Conservation (phyloP, 1,284 basidiomycete species). For the Fomitopsis palustris region DNA sequence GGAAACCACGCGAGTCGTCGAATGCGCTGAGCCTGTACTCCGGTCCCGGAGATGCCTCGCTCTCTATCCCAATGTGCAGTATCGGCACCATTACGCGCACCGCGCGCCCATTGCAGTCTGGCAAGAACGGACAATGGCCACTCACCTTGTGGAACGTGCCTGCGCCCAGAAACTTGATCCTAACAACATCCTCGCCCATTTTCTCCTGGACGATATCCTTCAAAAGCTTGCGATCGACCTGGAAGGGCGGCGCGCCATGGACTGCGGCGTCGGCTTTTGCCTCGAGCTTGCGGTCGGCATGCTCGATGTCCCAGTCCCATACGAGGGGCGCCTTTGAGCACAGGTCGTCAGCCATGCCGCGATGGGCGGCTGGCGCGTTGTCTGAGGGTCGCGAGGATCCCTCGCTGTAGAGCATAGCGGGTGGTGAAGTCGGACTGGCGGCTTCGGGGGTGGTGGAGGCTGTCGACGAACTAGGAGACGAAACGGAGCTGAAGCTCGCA, state of each 20-base stretch:
- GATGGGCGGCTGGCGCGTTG: background rate
- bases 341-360: slow-evolving; percentile 10
- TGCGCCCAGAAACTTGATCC: slow-evolving; percentile 73
- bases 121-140: background rate
- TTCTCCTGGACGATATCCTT: slow-evolving; percentile 74
- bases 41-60: background rate
- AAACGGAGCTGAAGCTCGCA: background rate
- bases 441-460: background rate
- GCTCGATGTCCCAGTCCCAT: slow-evolving; percentile 70
- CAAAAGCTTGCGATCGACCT: slow-evolving; percentile 66
- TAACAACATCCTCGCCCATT: slow-evolving; percentile 57
- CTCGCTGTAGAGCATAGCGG: background rate
- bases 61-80: background rate
- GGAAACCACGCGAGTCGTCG: background rate
- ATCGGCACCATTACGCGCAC: background rate
- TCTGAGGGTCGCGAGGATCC: background rate
- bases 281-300: slow-evolving; percentile 59
- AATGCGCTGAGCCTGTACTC: background rate
- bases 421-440: background rate
- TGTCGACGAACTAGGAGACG: background rate
- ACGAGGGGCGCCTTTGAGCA: slow-evolving; percentile 29
- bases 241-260: slow-evolving; percentile 61
- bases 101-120: background rate
- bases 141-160: slow-evolving; percentile 75
- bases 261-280: slow-evolving; percentile 53